A percentile compares a stretch with the other conserved stretches of the same genome.
These are phyloP conservation scores for Fusarium praegraminearum DNA, from an alignment of 2,329 filamentous ascomycete genomes.

Conservation along the genomic window DNA sequence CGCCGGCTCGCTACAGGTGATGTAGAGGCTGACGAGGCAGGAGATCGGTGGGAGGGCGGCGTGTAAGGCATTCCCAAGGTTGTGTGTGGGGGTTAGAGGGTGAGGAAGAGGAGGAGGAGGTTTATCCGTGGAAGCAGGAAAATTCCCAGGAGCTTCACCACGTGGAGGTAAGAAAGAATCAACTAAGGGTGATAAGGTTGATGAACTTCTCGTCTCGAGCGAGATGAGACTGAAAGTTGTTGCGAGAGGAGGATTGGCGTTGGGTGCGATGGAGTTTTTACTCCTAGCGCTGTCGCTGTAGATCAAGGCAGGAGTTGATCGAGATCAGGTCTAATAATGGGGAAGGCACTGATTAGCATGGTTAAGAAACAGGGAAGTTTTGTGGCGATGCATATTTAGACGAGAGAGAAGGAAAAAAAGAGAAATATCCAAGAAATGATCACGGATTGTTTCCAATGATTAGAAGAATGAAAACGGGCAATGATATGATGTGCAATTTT, in stretches of 20 bases:
- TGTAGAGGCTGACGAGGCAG: conserved; percentile 67
- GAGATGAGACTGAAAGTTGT: conserved; percentile 19
- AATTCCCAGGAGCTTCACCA: conserved; percentile 38
- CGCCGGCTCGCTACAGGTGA: conserved; percentile 70
- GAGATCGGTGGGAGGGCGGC: conserved; percentile 76
- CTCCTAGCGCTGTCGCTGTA: conserved; percentile 40
- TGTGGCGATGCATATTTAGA: conserved; percentile 25
- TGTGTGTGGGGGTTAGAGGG: conserved; percentile 32
- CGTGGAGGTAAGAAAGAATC: conserved; percentile 26
- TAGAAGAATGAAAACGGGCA: neutral
- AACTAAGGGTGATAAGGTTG: conserved; percentile 23
- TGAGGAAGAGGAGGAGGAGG: conserved; percentile 21
- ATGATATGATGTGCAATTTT: neutral
- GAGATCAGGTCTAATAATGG: conserved; percentile 31
- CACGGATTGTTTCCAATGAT: neutral
- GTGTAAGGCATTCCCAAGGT: conserved; percentile 84
- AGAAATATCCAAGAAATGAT: neutral
- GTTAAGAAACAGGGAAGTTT: conserved; percentile 29
- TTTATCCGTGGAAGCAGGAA: conserved; percentile 43
- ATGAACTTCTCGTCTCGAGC: conserved; percentile 21
- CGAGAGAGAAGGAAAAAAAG: neutral
- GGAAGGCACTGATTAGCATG: conserved; percentile 46
- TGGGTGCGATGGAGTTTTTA: conserved; percentile 3
- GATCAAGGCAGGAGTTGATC: conserved; percentile 35
- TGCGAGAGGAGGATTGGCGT: neutral